phyloP scores from a whole-genome alignment of 257 asterid species.

The Solanum dulcamara region DNA sequence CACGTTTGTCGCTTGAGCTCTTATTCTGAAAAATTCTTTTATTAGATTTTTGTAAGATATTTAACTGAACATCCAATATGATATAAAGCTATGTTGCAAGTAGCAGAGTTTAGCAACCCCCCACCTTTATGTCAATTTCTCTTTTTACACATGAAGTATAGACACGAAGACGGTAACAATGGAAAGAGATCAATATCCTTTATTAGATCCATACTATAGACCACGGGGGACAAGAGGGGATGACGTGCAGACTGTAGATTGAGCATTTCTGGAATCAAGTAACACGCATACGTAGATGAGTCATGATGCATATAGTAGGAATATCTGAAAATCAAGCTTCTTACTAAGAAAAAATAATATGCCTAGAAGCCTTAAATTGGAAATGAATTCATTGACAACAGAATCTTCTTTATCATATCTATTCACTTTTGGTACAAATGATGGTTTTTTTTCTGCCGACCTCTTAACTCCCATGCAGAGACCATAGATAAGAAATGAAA shows the following conservation, averaged over 20 bases:
- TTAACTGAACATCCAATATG: background rate
- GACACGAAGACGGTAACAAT: background rate
- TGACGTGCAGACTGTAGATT: background rate
- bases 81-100: background rate
- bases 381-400: background rate
- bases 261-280: background rate
- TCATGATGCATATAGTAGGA: background rate
- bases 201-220: background rate
- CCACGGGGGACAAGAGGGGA: background rate
- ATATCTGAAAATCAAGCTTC: background rate
- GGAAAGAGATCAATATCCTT: background rate
- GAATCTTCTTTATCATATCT: background rate
- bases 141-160: background rate
- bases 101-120: background rate
- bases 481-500: background rate
- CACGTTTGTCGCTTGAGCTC: conserved; percentile 61
- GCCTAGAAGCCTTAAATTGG: background rate
- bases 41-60: background rate
- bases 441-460: background rate
- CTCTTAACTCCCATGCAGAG: background rate
- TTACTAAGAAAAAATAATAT: background rate
- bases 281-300: background rate
- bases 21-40: conserved; percentile 6
- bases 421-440: background rate
- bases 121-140: background rate